These are phyloP conservation scores for Metschnikowia proteae DNA, from an alignment of 805 yeast genomes.

Conservation along the genomic window DNA sequence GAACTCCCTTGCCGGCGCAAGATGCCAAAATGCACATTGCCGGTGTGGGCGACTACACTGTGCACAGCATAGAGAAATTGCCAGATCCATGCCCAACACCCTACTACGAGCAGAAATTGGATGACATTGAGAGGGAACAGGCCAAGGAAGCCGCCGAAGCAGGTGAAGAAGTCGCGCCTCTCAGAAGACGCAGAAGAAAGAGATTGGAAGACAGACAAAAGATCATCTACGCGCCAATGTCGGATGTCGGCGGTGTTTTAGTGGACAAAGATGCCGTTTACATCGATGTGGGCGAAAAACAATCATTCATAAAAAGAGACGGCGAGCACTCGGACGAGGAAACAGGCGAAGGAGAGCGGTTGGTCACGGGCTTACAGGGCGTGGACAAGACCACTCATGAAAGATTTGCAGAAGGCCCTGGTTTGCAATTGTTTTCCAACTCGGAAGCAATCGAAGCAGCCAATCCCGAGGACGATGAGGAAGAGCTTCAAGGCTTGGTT, in stretches of 20 bases:
- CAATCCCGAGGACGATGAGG: constrained; percentile 35
- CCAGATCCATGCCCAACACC: constrained; percentile 99
- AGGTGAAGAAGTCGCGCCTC: constrained; percentile 51
- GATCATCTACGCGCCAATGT: constrained; percentile 97
- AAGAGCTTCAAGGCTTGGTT: constrained; percentile 31
- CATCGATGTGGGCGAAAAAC: constrained; percentile 67
- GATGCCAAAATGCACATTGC: constrained; percentile 86
- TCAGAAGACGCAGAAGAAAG: constrained; percentile 62
- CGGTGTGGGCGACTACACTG: constrained; percentile 88
- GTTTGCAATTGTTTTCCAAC: constrained; percentile 68
- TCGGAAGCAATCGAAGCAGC: constrained; percentile 42
- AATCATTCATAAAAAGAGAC: constrained; percentile 35
- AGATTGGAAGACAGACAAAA: constrained; percentile 92
- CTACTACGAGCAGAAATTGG: constrained; percentile 77
- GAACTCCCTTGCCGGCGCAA: constrained; percentile 71
- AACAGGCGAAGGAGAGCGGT: constrained; percentile 78
- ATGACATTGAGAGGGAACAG: constrained; percentile 73
- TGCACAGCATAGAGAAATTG: constrained; percentile 73
- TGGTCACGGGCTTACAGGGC: constrained; percentile 78
- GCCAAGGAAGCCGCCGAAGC: constrained; percentile 61
- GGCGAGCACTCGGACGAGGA: constrained; percentile 51
- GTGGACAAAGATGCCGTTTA: constrained; percentile 98
- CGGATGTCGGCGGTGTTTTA: constrained; percentile 97
- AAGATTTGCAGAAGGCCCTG: constrained; percentile 58
- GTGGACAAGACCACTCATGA: constrained; percentile 59